Conservation (phyloP, 345 rosid species). For the Hirschfeldia incana region DNA sequence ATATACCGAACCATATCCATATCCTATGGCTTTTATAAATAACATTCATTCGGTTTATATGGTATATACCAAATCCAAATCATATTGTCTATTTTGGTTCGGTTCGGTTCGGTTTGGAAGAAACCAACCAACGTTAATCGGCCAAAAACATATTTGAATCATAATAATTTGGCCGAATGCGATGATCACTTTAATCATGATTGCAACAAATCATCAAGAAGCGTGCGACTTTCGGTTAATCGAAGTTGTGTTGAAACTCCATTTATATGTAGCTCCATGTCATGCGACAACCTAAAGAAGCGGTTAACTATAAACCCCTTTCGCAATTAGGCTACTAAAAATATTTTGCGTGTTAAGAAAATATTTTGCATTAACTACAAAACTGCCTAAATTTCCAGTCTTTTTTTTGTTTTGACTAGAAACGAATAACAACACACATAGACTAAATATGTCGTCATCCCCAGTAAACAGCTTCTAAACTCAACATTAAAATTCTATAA, state of each 20-base stretch:
- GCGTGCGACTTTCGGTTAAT: background rate
- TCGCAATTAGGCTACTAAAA: background rate
- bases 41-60: no score
- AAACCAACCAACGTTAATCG: background rate
- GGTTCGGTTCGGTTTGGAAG: no score
- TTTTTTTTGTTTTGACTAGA: background rate
- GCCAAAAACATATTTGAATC: background rate
- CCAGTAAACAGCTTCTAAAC: background rate
- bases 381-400: background rate
- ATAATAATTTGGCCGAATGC: background rate
- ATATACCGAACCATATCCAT: no score
- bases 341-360: background rate
- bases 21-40: no score
- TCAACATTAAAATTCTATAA: background rate
- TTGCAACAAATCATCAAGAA: background rate
- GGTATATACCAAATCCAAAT: no score
- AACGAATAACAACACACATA: background rate
- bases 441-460: slow-evolving; percentile 32
- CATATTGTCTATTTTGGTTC: no score
- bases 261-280: background rate
- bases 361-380: background rate
- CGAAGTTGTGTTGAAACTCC: background rate
- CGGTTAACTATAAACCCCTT: background rate
- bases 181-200: background rate
- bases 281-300: background rate